Evolutionary conservation across 768 basidiomycete species (phyloP).

Genomic region (Russula foetens): DNA sequence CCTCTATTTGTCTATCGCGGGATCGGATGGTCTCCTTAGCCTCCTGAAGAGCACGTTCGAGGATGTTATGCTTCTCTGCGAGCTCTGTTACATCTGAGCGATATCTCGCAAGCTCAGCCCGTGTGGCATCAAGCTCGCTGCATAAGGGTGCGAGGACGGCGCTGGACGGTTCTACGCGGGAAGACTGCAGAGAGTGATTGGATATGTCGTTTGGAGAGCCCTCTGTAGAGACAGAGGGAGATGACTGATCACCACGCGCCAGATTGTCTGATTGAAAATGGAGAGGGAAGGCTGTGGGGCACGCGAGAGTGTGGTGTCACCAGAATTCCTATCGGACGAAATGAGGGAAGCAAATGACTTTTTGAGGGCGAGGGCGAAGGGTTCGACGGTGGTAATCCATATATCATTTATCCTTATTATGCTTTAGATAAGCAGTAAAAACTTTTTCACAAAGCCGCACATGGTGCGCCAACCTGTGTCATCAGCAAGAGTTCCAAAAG

Average conservation of each 20-base stretch:
- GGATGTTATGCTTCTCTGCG: constrained; percentile 52
- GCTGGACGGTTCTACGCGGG: constrained; percentile 12
- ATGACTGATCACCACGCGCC: constrained; percentile 20
- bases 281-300: constrained; percentile 8
- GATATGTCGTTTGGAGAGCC: constrained; percentile 10
- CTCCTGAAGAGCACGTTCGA: constrained; percentile 59
- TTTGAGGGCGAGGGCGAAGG: constrained; percentile 19
- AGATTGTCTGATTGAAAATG: constrained; percentile 18
- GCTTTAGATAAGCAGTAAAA: too few relatives aligned
- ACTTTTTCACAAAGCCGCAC: too few relatives aligned
- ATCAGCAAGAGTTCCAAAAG: too few relatives aligned
- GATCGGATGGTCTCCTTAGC: constrained; percentile 49
- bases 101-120: constrained; percentile 46
- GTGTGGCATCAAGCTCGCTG: constrained; percentile 46
- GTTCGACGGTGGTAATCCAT: constrained; percentile 20
- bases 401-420: too few relatives aligned
- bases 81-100: constrained; percentile 46
- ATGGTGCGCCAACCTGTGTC: too few relatives aligned
- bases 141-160: constrained; percentile 33
- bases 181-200: constrained; percentile 7
- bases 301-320: constrained; percentile 11
- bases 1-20: constrained; percentile 54
- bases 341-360: constrained; percentile 15
- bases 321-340: constrained; percentile 9
- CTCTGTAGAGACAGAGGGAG: constrained; percentile 19